Percentiles rank a stretch among this genome's conserved stretches.
phyloP scores from a whole-genome alignment of 1,139 yeast species.

The Dujonia santamariae region DNA sequence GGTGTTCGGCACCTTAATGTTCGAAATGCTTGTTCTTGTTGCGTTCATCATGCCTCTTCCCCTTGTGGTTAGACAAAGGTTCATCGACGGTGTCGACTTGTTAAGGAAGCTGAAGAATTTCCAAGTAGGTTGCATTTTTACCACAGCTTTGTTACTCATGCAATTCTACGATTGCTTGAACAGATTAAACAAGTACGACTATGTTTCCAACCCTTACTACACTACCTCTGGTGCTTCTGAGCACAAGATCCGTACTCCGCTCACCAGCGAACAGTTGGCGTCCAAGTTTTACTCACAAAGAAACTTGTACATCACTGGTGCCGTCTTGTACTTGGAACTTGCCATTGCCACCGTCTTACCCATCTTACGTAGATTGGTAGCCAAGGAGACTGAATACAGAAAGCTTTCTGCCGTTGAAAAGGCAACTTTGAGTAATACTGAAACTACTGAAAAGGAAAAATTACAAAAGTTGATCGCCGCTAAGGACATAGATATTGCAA shows the following conservation, averaged over 20 bases:
- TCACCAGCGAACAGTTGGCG: conserved; percentile 37
- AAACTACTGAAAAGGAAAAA: conserved; percentile 29
- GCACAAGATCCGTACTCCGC: conserved; percentile 5
- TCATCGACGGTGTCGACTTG: conserved; percentile 37
- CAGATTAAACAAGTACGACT: conserved; percentile 35
- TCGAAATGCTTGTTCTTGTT: conserved; percentile 53
- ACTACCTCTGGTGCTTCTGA: conserved; percentile 10
- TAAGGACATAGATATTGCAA: conserved; percentile 47
- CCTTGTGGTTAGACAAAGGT: conserved; percentile 43
- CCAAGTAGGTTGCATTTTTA: conserved; percentile 47
- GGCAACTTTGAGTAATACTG: conserved; percentile 16
- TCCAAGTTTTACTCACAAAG: conserved; percentile 67
- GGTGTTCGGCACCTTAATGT: conserved; percentile 42
- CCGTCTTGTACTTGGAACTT: conserved; percentile 57
- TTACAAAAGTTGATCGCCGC: conserved; percentile 39
- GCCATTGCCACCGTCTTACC: conserved; percentile 59
- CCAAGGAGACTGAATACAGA: conserved; percentile 48
- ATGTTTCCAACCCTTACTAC: conserved; percentile 24
- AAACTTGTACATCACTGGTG: conserved; percentile 69
- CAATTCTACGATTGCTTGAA: conserved; percentile 61
- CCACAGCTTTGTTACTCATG: conserved; percentile 44
- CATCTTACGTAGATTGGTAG: conserved; percentile 55
- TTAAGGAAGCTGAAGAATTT: conserved; percentile 42
- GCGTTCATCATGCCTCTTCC: conserved; percentile 64
- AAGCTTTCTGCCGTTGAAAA: conserved; percentile 17